Evolutionary conservation across 129 eudicot genomes (phyloP), one percentile per base, ranked within the genome.

Genomic region (Dittrichia graveolens): DNA sequence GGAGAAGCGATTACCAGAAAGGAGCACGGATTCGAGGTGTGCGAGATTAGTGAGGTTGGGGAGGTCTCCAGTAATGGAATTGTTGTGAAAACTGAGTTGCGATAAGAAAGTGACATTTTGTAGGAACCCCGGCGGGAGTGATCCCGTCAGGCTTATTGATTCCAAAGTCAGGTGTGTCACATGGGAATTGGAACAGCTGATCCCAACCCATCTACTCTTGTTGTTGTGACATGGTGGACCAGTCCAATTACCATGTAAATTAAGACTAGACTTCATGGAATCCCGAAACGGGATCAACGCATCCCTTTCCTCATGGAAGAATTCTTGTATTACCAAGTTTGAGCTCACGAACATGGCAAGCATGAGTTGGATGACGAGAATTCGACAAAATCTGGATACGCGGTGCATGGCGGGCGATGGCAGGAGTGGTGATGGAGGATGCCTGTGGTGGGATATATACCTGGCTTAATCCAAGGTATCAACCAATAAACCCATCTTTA

Each of bases 201-300:
- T 77, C 15, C 96, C 96, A 9, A 47, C 52, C 96, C 96, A 89
- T 50, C 78, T 71, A 84, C 90, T 89, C 72, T 52, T 65, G 63
- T 86, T 80, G 64, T 76, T 70, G 67, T 52, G 43, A 77, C 96
- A 90, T 0, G 96, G 93, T 4, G 90, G 93, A 2, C 91, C 96
- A 0, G 96, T 87, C 96, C 96, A 90, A 9, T 82, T 85, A 14
- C 74, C 76, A 34, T 90, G 96, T 72, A 90, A 72, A 56, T 90
- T 71, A 6, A 61, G 63, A 18, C 18, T 61, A 5, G 96, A 80
- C 39, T 61, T 74, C 68, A 90, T 72, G 3, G 47, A 42, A 31
- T 90, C 96, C 49, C 96, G 83, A 15, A 90, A 76, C 12, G 78
- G 90, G 4, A 85, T 52, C 65, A 90, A 62, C 0, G 90, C 88